These are phyloP conservation scores for Penicillium bialowiezense DNA, from an alignment of 495 filamentous ascomycete genomes.

Conservation along the genomic window DNA sequence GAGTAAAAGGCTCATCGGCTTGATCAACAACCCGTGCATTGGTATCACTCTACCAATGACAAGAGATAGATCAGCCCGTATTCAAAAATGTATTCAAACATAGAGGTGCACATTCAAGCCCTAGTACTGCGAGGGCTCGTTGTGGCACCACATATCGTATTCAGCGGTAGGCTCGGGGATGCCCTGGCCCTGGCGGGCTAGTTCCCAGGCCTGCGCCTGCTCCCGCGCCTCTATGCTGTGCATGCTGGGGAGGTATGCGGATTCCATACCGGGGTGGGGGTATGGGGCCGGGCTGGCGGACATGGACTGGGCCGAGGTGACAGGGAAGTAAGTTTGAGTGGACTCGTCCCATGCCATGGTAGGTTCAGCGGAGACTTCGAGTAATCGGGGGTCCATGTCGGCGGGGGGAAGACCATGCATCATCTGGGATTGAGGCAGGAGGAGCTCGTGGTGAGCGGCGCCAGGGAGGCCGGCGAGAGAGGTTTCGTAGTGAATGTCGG, in stretches of 20 bases:
- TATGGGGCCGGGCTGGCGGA: slow-evolving; percentile 10
- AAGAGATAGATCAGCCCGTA: no score
- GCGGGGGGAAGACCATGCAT: slow-evolving; percentile 15
- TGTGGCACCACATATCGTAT: not conserved
- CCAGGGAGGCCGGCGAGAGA: slow-evolving; percentile 53
- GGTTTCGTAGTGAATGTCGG: slow-evolving; percentile 30
- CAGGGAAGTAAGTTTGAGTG: not conserved
- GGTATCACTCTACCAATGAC: no score
- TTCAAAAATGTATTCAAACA: no score
- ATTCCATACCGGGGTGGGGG: not conserved
- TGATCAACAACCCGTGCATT: no score
- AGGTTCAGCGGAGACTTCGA: slow-evolving; percentile 20
- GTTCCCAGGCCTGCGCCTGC: slow-evolving; percentile 9
- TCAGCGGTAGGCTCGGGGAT: not conserved
- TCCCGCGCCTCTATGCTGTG: slow-evolving; percentile 8
- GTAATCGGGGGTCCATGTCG: slow-evolving; percentile 47
- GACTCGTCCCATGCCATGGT: slow-evolving; percentile 6
- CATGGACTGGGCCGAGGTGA: not conserved
- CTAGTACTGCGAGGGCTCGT: no score
- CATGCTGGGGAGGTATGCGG: slow-evolving; percentile 4
- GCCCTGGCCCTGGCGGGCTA: not conserved
- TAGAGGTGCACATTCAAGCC: no score
- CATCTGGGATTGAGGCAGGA: slow-evolving; percentile 34
- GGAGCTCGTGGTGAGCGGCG: slow-evolving; percentile 50
- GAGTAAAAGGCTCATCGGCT: not conserved